Conservation (phyloP, 129 eudicot genomes). For the Centrapalus pauciflorus region DNA sequence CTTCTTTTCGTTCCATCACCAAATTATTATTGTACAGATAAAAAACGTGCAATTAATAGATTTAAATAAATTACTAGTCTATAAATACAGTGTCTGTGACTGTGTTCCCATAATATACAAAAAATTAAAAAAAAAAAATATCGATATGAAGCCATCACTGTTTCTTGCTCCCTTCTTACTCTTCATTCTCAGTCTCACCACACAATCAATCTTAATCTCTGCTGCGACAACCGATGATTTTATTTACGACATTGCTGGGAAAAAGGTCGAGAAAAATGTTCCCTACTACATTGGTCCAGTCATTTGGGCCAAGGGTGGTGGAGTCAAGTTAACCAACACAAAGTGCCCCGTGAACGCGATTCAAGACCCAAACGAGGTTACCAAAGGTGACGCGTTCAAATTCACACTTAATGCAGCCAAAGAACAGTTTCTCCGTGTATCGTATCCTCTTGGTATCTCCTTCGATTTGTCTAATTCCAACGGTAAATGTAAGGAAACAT, state of each 20-base stretch:
- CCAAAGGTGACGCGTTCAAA: neutral
- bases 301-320: neutral
- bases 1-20: too few species aligned
- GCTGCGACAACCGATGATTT: neutral
- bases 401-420: neutral
- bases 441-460: neutral
- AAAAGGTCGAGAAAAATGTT: neutral
- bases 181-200: neutral
- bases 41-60: too few species aligned
- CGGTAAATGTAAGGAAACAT: neutral
- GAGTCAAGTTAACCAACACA: neutral
- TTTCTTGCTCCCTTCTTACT: neutral
- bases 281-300: neutral
- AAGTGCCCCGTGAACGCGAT: neutral
- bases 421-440: neutral
- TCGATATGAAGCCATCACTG: neutral
- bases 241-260: slow-evolving; percentile 1
- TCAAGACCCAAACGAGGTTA: neutral
- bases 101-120: too few species aligned
- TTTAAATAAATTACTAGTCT: too few species aligned
- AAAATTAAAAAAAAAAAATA: too few species aligned
- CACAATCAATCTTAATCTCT: slow-evolving; percentile 4
- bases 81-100: too few species aligned
- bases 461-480: neutral
- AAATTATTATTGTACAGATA: too few species aligned